phyloP scores from a whole-genome alignment of 305 asterid species.

The Fraxinus platypoda region DNA sequence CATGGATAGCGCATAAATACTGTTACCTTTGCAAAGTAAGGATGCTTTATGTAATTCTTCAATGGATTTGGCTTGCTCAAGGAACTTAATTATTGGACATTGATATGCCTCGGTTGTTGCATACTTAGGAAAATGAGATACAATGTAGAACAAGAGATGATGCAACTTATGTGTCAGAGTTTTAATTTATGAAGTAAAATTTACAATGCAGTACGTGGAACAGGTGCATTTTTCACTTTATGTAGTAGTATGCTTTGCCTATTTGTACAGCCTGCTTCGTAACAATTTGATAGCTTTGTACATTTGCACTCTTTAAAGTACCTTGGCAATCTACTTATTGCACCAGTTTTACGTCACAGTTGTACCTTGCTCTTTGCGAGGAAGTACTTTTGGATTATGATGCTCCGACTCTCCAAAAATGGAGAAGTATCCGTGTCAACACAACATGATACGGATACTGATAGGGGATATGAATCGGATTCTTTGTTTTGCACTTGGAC shows the following conservation, averaged over 20 bases:
- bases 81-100: background rate
- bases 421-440: too few species aligned
- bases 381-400: background rate
- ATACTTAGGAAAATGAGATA: background rate
- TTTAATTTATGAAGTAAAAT: background rate
- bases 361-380: background rate
- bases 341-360: background rate
- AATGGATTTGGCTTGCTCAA: background rate
- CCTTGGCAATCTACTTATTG: background rate
- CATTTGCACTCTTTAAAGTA: too few species aligned
- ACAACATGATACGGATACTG: too few species aligned
- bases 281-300: too few species aligned
- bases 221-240: background rate
- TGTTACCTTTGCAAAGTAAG: background rate
- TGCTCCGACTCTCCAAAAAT: background rate
- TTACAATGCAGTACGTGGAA: background rate
- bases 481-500: too few species aligned
- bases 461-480: too few species aligned
- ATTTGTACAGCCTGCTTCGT: too few species aligned
- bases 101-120: background rate
- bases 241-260: too few species aligned
- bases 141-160: background rate
- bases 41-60: background rate
- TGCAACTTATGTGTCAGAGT: background rate
- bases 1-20: background rate